phyloP scores from a whole-genome alignment of 208 protist genomes.

The Lotmaria passim region DNA sequence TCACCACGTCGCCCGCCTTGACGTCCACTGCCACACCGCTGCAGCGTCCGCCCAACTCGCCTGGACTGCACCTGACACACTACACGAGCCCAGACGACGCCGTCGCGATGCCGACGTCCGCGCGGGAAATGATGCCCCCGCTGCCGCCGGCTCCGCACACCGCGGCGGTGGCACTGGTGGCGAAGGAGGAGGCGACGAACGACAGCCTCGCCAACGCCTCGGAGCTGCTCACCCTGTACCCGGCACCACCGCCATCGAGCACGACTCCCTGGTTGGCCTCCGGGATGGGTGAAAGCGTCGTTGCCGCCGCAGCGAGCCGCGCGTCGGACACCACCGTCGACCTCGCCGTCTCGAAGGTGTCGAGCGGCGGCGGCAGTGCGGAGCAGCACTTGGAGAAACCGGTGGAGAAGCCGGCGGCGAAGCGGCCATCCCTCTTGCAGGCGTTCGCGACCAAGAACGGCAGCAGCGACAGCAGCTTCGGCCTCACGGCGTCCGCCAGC shows the following conservation, averaged over 20 bases:
- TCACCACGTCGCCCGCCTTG: conserved; percentile 24
- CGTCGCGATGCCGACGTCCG: conserved; percentile 20
- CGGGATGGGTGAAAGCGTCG: conserved; percentile 13
- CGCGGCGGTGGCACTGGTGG: conserved; percentile 1
- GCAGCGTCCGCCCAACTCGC: conserved; percentile 28
- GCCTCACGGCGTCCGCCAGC: conserved; percentile 30
- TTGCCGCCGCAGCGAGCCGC: background rate
- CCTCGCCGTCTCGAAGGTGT: conserved; percentile 10
- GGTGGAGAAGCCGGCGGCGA: background rate
- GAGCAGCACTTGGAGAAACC: background rate
- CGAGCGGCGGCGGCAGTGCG: conserved; percentile 11
- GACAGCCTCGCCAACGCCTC: background rate
- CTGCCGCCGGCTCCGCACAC: conserved; percentile 13
- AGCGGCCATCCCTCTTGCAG: conserved; percentile 13
- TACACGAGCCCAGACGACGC: conserved; percentile 16
- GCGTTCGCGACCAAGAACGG: conserved; percentile 26
- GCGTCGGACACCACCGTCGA: conserved; percentile 4
- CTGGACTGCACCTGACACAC: conserved; percentile 14
- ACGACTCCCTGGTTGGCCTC: conserved; percentile 26
- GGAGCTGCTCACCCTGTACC: conserved; percentile 24
- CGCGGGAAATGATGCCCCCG: conserved; percentile 1
- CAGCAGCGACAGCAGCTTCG: conserved; percentile 29
- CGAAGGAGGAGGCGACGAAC: conserved; percentile 11
- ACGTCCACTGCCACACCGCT: conserved; percentile 24
- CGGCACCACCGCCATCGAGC: background rate